A percentile compares a stretch with the other conserved stretches of the same genome.
These are phyloP conservation scores for Entamoeba invadens DNA, from an alignment of 208 protist species.

Conservation along the genomic window DNA sequence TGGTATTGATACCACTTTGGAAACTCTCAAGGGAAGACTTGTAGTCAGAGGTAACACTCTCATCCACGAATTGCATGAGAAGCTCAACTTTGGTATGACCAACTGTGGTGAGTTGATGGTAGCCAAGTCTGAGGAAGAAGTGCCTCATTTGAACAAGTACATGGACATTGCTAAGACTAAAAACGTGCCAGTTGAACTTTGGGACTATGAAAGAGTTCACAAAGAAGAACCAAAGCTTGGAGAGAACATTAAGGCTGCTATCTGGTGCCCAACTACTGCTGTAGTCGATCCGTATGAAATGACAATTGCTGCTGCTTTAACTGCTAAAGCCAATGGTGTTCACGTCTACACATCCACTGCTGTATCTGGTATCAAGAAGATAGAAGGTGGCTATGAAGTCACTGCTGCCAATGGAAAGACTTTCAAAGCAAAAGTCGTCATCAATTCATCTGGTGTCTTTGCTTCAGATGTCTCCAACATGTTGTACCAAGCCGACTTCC, in stretches of 20 bases:
- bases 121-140: background rate
- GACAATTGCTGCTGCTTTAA: background rate
- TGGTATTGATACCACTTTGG: slow-evolving; percentile 1
- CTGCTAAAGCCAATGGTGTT: slow-evolving; percentile 10
- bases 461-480: slow-evolving; percentile 6
- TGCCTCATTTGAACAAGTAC: background rate
- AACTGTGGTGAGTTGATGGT: slow-evolving; percentile 19
- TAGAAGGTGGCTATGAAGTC: background rate
- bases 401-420: background rate
- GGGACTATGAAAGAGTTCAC: slow-evolving; percentile 8
- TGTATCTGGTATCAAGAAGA: slow-evolving; percentile 1
- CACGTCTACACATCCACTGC: background rate
- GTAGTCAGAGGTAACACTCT: slow-evolving; percentile 2
- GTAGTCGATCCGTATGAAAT: slow-evolving; percentile 24
- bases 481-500: background rate
- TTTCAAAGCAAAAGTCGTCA: background rate
- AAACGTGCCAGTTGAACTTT: background rate
- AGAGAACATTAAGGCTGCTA: background rate
- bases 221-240: slow-evolving; percentile 13
- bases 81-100: background rate
- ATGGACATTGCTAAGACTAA: background rate
- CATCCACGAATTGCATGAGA: background rate
- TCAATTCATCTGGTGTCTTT: slow-evolving; percentile 20
- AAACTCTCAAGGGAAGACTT: slow-evolving; percentile 14
- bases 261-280: background rate